Conservation (phyloP, 345 rosid species). For the Fremontodendron californicum region DNA sequence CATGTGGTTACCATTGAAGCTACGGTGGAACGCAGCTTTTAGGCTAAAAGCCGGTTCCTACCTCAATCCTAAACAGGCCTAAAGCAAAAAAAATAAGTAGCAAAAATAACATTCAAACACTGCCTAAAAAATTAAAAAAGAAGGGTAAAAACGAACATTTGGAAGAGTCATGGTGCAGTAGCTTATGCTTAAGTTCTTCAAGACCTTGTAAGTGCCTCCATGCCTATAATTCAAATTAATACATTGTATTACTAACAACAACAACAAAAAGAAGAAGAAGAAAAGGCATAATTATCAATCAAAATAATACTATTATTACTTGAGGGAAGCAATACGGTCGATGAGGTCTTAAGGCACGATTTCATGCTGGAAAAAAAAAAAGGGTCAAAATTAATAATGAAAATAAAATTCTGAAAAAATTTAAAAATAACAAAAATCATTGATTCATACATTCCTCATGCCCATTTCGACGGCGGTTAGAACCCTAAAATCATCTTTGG, state of each 20-base stretch:
- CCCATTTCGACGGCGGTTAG: slow-evolving; percentile 95
- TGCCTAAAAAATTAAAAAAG: neutral
- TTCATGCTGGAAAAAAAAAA: slow-evolving; percentile 56
- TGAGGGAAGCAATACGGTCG: slow-evolving; percentile 70
- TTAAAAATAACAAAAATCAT: neutral
- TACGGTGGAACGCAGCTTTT: no score
- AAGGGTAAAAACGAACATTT: slow-evolving; percentile 50
- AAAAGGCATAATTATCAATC: neutral
- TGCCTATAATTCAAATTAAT: slow-evolving; percentile 38
- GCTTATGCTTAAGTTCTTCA: slow-evolving; percentile 88
- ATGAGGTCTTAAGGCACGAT: slow-evolving; percentile 81
- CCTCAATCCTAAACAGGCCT: no score
- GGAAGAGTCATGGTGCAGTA: slow-evolving; percentile 83
- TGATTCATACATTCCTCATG: slow-evolving; percentile 64
- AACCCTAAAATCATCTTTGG: slow-evolving; percentile 90
- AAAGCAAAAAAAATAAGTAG: neutral
- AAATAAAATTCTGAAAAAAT: neutral
- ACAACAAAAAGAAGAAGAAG: neutral
- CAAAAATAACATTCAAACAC: neutral
- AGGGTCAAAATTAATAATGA: no score
- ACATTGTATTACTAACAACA: neutral
- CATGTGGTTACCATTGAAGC: no score
- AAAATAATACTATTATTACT: slow-evolving; percentile 33
- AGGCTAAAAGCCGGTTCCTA: no score
- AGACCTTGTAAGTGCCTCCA: slow-evolving; percentile 85